These are phyloP conservation scores for Boletus fagicola DNA, from an alignment of 768 basidiomycete genomes.

Conservation along the genomic window DNA sequence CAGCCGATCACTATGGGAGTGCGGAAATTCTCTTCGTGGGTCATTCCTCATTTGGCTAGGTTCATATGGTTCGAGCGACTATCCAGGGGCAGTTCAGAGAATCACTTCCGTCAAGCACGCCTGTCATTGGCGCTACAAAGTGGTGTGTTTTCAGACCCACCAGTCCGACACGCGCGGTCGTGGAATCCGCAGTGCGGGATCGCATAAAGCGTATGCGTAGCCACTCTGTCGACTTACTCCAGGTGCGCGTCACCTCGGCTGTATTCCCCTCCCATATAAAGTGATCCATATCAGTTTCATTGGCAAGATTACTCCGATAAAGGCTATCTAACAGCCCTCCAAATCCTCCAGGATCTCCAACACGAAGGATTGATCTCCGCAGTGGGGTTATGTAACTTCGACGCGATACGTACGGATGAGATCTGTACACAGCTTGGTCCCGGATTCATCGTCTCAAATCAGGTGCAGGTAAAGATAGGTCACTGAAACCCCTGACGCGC, in stretches of 20 bases:
- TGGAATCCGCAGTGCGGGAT: constrained; percentile 64
- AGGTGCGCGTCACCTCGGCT: constrained; percentile 42
- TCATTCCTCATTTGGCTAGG: constrained; percentile 6
- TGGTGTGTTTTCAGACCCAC: constrained; percentile 75
- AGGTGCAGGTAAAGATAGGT: constrained; percentile 61
- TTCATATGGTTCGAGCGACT: neutral
- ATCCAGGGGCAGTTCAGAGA: constrained; percentile 67
- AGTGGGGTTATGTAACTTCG: constrained; percentile 81
- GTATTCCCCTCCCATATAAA: neutral
- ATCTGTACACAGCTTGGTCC: constrained; percentile 74
- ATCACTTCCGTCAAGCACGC: constrained; percentile 39
- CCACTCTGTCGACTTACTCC: constrained; percentile 63
- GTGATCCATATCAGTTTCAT: constrained; percentile 53
- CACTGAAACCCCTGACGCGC: neutral
- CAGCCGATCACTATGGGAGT: constrained; percentile 86
- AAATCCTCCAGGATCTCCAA: constrained; percentile 59
- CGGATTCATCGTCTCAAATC: constrained; percentile 74
- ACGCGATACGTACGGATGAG: constrained; percentile 70
- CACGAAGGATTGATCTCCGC: constrained; percentile 56
- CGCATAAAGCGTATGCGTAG: constrained; percentile 68
- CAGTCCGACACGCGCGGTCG: constrained; percentile 49
- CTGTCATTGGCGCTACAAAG: constrained; percentile 74
- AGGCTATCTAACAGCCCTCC: constrained; percentile 47
- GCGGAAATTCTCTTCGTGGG: constrained; percentile 79
- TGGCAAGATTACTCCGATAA: constrained; percentile 68